These are phyloP conservation scores for Inga oerstediana DNA, from an alignment of 306 rosid species.

Conservation along the genomic window DNA sequence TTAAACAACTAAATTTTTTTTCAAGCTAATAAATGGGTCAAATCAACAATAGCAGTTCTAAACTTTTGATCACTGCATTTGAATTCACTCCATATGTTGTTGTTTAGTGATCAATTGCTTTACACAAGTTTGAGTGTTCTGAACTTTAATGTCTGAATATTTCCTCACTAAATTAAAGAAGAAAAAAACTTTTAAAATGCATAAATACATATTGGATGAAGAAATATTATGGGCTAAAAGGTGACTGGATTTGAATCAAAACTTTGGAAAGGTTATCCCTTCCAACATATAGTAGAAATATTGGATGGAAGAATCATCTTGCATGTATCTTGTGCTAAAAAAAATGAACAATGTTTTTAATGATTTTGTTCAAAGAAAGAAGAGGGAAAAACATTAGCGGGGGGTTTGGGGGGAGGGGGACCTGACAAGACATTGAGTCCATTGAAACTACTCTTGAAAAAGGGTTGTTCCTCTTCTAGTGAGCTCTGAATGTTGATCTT, in stretches of 20 bases:
- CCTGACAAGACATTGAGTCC: conserved; percentile 69
- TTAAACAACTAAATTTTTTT: not conserved
- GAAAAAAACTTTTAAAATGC: not conserved
- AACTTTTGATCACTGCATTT: not conserved
- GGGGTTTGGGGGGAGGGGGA: not conserved
- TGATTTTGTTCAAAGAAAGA: not conserved
- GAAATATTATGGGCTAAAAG: not conserved
- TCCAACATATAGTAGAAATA: not conserved
- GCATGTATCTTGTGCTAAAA: not conserved
- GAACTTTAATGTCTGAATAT: not conserved
- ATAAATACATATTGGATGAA: not conserved
- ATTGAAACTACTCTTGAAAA: conserved; percentile 58
- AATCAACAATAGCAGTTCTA: not conserved
- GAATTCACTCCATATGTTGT: no score
- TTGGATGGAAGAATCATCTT: not conserved
- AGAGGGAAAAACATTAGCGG: not conserved
- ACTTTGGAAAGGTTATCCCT: not conserved
- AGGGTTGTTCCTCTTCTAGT: conserved; percentile 48
- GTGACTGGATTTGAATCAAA: not conserved
- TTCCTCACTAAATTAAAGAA: not conserved
- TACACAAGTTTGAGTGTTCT: not conserved
- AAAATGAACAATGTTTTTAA: not conserved
- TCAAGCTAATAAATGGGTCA: not conserved
- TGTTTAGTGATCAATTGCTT: no score
- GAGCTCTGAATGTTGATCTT: conserved; percentile 23